phyloP scores from a whole-genome alignment of 352 stramenopile species.

The Pythium utonaiense region DNA sequence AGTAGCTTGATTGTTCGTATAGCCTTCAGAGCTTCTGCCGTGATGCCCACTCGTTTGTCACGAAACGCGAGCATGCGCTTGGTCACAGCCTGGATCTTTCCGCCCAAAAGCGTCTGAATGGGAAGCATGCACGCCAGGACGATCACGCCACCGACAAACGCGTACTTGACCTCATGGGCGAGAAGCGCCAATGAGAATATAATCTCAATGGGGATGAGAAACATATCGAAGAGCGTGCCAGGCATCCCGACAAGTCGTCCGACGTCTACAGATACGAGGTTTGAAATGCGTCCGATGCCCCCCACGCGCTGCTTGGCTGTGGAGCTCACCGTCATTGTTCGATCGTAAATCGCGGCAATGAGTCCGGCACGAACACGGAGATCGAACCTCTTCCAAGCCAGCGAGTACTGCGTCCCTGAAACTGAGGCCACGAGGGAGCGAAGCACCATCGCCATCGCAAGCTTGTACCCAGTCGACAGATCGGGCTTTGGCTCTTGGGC shows the following conservation, averaged over 20 bases:
- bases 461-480: slow-evolving; percentile 45
- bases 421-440: slow-evolving; percentile 58
- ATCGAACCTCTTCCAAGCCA: slow-evolving; percentile 79
- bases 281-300: slow-evolving; percentile 67
- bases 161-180: slow-evolving; percentile 74
- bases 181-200: slow-evolving; percentile 69
- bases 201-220: slow-evolving; percentile 76
- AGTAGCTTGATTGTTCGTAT: slow-evolving; percentile 84
- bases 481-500: slow-evolving; percentile 28
- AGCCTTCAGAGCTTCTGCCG: slow-evolving; percentile 57
- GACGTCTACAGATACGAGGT: slow-evolving; percentile 77
- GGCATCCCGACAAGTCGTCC: slow-evolving; percentile 70
- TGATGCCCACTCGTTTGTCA: slow-evolving; percentile 69
- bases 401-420: slow-evolving; percentile 71
- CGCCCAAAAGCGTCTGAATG: slow-evolving; percentile 73
- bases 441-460: slow-evolving; percentile 48
- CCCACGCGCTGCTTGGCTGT: slow-evolving; percentile 25
- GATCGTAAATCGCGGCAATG: slow-evolving; percentile 64
- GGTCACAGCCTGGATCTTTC: slow-evolving; percentile 75
- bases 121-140: slow-evolving; percentile 82
- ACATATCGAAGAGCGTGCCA: slow-evolving; percentile 70
- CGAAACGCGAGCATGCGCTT: slow-evolving; percentile 72
- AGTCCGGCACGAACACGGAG: slow-evolving; percentile 65
- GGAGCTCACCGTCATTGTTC: slow-evolving; percentile 41
- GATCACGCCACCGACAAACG: slow-evolving; percentile 76